Conservation (phyloP, 345 rosid genomes). For the Erucastrum elatum region DNA sequence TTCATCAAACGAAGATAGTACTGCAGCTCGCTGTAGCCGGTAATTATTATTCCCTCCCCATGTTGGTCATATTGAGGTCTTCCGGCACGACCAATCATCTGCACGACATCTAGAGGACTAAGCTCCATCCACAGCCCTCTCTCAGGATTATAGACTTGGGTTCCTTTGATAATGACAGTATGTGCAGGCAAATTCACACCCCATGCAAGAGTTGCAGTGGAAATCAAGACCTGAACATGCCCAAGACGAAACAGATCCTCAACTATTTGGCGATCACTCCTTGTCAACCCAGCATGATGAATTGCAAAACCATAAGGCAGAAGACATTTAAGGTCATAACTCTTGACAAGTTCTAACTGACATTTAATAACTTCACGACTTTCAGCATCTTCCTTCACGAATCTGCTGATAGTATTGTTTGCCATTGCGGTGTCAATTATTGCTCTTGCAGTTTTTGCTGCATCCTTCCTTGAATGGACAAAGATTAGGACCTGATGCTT, state of each 20-base stretch:
- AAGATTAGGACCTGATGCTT: conserved; percentile 95
- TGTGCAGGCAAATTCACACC: conserved; percentile 93
- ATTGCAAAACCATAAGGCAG: conserved; percentile 89
- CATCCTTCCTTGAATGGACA: conserved; percentile 95
- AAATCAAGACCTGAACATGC: conserved; percentile 76
- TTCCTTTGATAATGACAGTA: conserved; percentile 88
- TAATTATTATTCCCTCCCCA: no score
- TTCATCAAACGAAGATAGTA: no score
- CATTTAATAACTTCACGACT: neutral
- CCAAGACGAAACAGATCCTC: conserved; percentile 74
- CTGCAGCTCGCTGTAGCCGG: no score
- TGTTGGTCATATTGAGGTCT: conserved; percentile 77
- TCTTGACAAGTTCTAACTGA: neutral
- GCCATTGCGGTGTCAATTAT: conserved; percentile 82
- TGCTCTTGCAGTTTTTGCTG: conserved; percentile 86
- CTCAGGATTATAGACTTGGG: conserved; percentile 89
- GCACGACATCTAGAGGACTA: conserved; percentile 90
- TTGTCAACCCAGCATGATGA: conserved; percentile 90
- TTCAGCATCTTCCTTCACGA: conserved; percentile 81
- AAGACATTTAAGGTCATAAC: conserved; percentile 32
- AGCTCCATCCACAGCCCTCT: conserved; percentile 91
- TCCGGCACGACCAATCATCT: conserved; percentile 98
- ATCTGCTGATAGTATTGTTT: conserved; percentile 76
- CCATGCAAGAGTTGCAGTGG: conserved; percentile 98
- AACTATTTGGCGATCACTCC: conserved; percentile 76